Evolutionary conservation across 2,329 filamentous ascomycete species (phyloP).

Genomic region (Fusarium illudens): DNA sequence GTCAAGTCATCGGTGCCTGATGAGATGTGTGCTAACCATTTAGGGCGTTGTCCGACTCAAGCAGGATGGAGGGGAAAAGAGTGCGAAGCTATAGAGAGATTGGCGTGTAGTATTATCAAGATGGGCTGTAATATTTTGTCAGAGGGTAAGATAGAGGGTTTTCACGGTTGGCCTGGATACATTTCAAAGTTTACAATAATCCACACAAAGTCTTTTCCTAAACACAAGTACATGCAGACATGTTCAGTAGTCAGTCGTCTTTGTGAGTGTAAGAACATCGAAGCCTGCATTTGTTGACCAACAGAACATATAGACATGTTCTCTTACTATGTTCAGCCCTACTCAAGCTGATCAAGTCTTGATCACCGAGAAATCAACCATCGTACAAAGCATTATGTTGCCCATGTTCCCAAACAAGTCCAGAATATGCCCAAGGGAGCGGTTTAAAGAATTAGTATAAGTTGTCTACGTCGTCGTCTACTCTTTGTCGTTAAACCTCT

Average conservation of each 20-base stretch:
- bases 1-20: conserved; percentile 25
- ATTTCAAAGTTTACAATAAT: background rate
- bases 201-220: background rate
- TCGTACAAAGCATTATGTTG: background rate
- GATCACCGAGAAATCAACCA: background rate
- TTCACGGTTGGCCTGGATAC: background rate
- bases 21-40: conserved; percentile 30
- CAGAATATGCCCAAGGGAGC: background rate
- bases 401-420: background rate
- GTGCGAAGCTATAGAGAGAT: conserved; percentile 46
- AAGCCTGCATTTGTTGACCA: background rate
- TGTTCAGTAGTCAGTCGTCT: background rate
- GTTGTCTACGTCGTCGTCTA: background rate
- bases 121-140: background rate
- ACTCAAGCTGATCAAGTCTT: background rate
- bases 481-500: no score
- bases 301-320: background rate
- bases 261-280: background rate
- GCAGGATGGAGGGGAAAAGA: conserved; percentile 49
- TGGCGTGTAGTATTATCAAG: background rate
- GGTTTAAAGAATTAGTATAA: background rate
- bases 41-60: conserved; percentile 61
- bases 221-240: background rate
- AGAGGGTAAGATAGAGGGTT: background rate
- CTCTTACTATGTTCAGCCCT: background rate